Evolutionary conservation across 2,329 filamentous ascomycete genomes (phyloP).

Genomic region (Aspergillus persii): DNA sequence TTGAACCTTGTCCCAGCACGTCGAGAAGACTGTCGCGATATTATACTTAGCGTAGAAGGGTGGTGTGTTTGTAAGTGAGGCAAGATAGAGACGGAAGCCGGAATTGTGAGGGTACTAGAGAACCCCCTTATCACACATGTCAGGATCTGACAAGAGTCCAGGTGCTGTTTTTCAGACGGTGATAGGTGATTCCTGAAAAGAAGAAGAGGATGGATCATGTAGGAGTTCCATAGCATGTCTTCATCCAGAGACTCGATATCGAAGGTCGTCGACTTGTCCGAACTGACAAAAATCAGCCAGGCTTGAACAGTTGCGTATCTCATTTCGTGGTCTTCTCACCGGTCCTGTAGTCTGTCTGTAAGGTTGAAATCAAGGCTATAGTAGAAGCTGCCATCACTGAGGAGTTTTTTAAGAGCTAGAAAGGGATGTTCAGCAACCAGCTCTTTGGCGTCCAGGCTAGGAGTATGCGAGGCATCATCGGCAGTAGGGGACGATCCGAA

Average conservation of each 20-base stretch:
- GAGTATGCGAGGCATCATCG: conserved; percentile 53
- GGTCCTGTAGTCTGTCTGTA: conserved; percentile 87
- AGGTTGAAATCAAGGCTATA: conserved; percentile 98
- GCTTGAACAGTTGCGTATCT: conserved; percentile 7
- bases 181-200: conserved; percentile 82
- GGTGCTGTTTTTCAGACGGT: conserved; percentile 67
- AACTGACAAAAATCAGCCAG: conserved; percentile 47
- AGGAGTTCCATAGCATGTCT: conserved; percentile 95
- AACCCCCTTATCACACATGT: conserved; percentile 95
- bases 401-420: conserved; percentile 81
- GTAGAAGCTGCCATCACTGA: conserved; percentile 93
- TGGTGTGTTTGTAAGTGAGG: conserved; percentile 65
- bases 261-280: conserved; percentile 72
- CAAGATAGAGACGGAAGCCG: conserved; percentile 70
- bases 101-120: conserved; percentile 81
- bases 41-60: conserved; percentile 81
- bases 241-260: conserved; percentile 92
- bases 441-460: conserved; percentile 62
- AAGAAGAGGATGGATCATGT: conserved; percentile 92
- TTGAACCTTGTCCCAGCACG: conserved; percentile 95
- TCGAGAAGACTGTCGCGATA: conserved; percentile 85
- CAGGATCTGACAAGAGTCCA: conserved; percentile 85
- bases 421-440: conserved; percentile 80
- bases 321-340: conserved; percentile 48
- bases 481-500: conserved; percentile 53